Evolutionary conservation across 768 basidiomycete genomes (phyloP).

Genomic region (Pleurotus sapidus): DNA sequence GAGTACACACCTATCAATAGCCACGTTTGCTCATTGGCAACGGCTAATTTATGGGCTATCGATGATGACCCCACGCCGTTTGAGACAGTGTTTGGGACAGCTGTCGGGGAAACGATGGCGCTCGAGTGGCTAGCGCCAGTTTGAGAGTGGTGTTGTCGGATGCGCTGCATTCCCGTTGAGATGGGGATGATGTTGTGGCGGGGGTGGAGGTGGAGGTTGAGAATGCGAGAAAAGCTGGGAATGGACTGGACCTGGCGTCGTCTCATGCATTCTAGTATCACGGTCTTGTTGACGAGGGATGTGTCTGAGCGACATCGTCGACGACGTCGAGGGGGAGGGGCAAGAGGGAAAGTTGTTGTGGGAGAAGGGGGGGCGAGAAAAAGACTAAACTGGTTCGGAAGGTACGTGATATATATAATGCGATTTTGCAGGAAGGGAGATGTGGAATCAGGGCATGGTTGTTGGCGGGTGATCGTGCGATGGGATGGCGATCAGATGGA

Average conservation of each 20-base stretch:
- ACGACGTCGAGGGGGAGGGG: slow-evolving; percentile 15
- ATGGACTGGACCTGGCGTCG: slow-evolving; percentile 31
- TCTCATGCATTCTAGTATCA: slow-evolving; percentile 61
- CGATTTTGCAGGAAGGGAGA: slow-evolving; percentile 39
- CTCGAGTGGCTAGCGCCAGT: slow-evolving; percentile 38
- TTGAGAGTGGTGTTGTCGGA: slow-evolving; percentile 46
- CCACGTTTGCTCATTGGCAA: slow-evolving; percentile 95
- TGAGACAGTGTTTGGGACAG: slow-evolving; percentile 28
- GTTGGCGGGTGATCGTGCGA: slow-evolving; percentile 51
- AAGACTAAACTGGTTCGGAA: slow-evolving; percentile 40
- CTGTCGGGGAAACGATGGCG: slow-evolving; percentile 43
- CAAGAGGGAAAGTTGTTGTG: slow-evolving; percentile 23
- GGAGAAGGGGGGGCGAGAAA: slow-evolving; percentile 43
- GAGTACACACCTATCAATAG: slow-evolving; percentile 74
- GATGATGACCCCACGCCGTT: slow-evolving; percentile 24
- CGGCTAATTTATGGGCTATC: slow-evolving; percentile 74
- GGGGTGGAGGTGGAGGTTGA: slow-evolving; percentile 29
- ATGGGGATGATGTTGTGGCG: slow-evolving; percentile 32
- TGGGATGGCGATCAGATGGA: slow-evolving; percentile 54
- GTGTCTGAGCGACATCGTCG: slow-evolving; percentile 59
- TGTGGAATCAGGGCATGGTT: slow-evolving; percentile 39
- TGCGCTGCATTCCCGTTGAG: slow-evolving; percentile 49
- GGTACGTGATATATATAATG: slow-evolving; percentile 53
- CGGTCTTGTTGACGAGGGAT: slow-evolving; percentile 56
- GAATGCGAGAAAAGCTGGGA: slow-evolving; percentile 37